Evolutionary conservation across 2,329 filamentous ascomycete species (phyloP), one percentile per base, ranked within the genome.

Genomic region (Talaromyces sp.): DNA sequence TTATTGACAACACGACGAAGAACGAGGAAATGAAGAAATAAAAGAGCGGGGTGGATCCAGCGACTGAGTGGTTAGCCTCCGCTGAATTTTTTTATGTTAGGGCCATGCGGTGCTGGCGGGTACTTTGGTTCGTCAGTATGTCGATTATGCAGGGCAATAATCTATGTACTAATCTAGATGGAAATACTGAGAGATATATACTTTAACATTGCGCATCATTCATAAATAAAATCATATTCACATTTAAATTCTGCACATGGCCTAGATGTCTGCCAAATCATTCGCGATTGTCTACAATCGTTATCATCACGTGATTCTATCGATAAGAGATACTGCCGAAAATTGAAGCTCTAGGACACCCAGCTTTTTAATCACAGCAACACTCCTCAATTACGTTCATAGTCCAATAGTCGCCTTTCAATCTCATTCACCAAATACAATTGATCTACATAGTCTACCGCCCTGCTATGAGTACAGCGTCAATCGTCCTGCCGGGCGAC

Each of bases 401-500:
- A 6, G 27, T 52, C 8, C 11, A 10, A 14, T 22, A 31, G 22
- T 16, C 13, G 47, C 22, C 45, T 45, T 9, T 4, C 19, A 14
- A 24, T 14, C 3, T 3, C n/a, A 7, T 14, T 48, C 10, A 48
- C 11, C 16, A 48, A 24, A 48, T 7, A 19, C 5, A 2, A 3
- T 48, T 13, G 2, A 3, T 22, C 11, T 58, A 50, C 22, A 11
- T 27, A 13, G 16, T 31, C 19, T 3, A 35, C 33, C 43, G 19
- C 11, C 5, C 45, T 19, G 45, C 54, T 56, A 90, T 90, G 87
- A 77, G 84, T 27, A 79, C 84, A 39, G 82, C 86, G 33, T 78
- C 82, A n/a, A 79, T 94, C 67, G 86, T 97, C 67, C 86, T 98
- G 7, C 95, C 95, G 0, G 93, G 95, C 69, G 93, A 97, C 71